Base-by-base conservation (phyloP, 495 filamentous ascomycete genomes). In the Podospora didyma region DNA sequence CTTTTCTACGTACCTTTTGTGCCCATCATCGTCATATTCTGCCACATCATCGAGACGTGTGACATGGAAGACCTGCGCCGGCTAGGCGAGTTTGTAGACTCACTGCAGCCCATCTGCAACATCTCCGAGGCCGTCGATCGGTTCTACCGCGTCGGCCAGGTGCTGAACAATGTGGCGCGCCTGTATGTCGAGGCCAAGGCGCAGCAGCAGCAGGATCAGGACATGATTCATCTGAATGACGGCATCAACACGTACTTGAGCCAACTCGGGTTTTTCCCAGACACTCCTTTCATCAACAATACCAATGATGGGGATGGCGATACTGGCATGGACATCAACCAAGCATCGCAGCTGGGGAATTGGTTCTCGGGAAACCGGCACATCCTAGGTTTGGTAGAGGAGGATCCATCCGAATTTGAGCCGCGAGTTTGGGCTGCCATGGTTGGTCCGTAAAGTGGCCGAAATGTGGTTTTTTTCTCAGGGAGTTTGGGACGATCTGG, bases 1-100 rank as follows among this genome's bases (percentile, higher is more conserved):
- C 74, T 89, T 24, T 73, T 89, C 20, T 77, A 84, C 61, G 76
- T 82, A 11, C 86, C 86, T 2, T 88, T 89, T 62, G 80, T 84
- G 37, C 86, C 86, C 0, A 84, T 87, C 63, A 85, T 87, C 48
- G 82, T 88, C 2, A 73, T 89, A 4, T 88, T 89, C 74, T 87
- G 86, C 73, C 79, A 88, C 57, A 76, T 83, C 3, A 81, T 89
- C 55, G 78, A 82, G 62, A 78, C 75, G 0, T 74, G 70, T 0
- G 61, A 72, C 52, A 46, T 62, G 21, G 63, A 67, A 16, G 85
- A 88, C 54, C 73, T 86, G 4, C 45, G 62, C 20, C 73, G 73
- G 0, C 75, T 89, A 1, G 74, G 76, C 31, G 74, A 77, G 7
- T 89, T 89, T 58, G 76, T 83, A 46, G 64, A 68, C 7, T 85